Evolutionary conservation across 1,284 basidiomycete genomes (phyloP), one percentile per base, ranked within the genome.

Genomic region (Cryptococcus sp.): DNA sequence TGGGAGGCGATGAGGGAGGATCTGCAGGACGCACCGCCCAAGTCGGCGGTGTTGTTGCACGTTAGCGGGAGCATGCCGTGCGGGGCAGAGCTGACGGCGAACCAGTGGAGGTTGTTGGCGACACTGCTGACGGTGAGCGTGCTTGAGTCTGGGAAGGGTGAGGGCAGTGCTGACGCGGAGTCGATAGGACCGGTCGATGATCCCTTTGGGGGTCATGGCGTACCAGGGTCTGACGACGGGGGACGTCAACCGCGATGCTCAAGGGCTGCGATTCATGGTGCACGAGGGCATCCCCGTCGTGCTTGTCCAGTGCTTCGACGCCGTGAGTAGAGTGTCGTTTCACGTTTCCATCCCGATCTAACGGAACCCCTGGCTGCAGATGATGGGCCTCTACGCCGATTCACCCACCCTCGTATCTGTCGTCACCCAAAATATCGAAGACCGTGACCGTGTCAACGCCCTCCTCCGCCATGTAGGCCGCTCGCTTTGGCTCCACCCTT

Each of bases 41-140:
- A 82, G 16, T 95, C 91, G 3, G 87, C 93, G 48, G 88, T 98
- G 75, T 79, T 98, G 61, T 76, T 98, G 45, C 91, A 96, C 70
- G 90, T 91, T 8, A 94, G 93, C 74, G 95, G 95, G 42, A 94
- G 95, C 76, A 94, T 95, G 71, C 95, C 95, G 4, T 97, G 94
- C 0, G 93, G 95, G 2, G 91, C 96, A 8, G 95, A 98, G 78
- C 90, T 94, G 35, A 94, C 90, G 24, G 78, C 79, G 50, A 88
- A 89, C 61, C 89, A 98, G 73, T 98, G 95, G 95, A 80, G 84
- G 63, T 76, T 83, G 62, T 84, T 98, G 66, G 71, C 69, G 1
- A 63, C 70, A 1, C 60, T 76, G 23, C 48, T 77, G 12, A 64
- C 67, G 55, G 72, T 70, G n/a, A 37, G 66, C 55, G 13, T 1